Conservation (phyloP, 2,329 filamentous ascomycete species). For the Ophiostoma fasciatum region DNA sequence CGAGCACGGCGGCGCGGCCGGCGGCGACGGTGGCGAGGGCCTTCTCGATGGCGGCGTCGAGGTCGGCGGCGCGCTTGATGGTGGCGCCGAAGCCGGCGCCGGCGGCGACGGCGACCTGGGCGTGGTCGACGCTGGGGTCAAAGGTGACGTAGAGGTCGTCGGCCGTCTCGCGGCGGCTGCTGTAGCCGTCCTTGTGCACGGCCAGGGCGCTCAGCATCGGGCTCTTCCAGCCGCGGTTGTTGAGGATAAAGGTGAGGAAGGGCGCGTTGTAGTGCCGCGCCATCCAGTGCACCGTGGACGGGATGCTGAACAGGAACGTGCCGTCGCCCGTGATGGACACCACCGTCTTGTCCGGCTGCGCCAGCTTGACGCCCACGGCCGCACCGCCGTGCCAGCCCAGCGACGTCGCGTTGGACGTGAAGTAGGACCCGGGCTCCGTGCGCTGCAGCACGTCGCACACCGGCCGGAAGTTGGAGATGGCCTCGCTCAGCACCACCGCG, state of each 20-base stretch:
- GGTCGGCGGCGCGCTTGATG: neutral
- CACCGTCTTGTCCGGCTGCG: neutral
- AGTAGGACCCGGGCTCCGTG: neutral
- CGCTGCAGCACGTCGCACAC: neutral
- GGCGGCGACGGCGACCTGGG: neutral
- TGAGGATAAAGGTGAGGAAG: neutral
- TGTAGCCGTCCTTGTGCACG: neutral
- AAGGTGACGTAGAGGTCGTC: constrained; percentile 1
- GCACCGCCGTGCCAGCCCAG: neutral
- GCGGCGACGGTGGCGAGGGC: too few relatives aligned
- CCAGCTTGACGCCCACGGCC: too few relatives aligned
- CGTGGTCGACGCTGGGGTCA: neutral
- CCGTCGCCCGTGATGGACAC: constrained; percentile 1
- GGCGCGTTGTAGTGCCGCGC: neutral
- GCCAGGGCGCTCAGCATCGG: constrained; percentile 1
- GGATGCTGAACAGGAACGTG: constrained; percentile 1
- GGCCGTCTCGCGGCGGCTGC: neutral
- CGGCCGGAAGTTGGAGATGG: neutral
- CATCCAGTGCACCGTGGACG: constrained; percentile 1
- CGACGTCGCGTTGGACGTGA: neutral
- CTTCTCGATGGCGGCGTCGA: too few relatives aligned
- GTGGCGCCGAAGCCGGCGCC: neutral
- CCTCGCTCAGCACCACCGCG: neutral
- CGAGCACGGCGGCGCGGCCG: too few relatives aligned
- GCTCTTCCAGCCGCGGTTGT: constrained; percentile 1